These are phyloP conservation scores for Xylaria flabelliformis DNA, from an alignment of 495 filamentous ascomycete genomes.

Conservation along the genomic window DNA sequence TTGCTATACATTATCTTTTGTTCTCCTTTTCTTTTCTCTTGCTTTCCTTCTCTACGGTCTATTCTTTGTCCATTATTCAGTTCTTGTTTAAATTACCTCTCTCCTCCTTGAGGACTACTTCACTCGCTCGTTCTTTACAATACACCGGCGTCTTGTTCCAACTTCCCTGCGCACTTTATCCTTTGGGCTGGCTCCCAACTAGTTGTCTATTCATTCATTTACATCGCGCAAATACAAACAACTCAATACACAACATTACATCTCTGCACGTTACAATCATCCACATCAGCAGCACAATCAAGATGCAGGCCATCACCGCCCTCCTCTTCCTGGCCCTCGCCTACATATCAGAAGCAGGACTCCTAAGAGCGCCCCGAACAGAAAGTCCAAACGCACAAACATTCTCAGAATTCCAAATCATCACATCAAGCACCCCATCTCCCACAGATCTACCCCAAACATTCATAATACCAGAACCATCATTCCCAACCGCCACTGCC, in stretches of 20 bases:
- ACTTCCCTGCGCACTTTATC: not conserved
- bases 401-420: not conserved
- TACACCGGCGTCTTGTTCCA: not conserved
- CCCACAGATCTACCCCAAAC: not conserved
- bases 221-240: not conserved
- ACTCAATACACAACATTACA: not conserved
- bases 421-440: not conserved
- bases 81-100: not conserved
- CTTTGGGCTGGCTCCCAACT: conserved; percentile 9
- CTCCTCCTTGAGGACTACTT: not conserved
- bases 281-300: not conserved
- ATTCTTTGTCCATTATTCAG: conserved; percentile 3
- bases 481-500: not conserved
- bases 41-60: not conserved
- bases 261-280: not conserved
- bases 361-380: not conserved
- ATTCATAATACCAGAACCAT: conserved; percentile 10
- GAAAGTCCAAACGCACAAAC: not conserved
- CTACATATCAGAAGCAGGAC: conserved; percentile 24
- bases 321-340: conserved; percentile 30
- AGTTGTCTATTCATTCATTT: not conserved
- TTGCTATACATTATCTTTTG: not conserved
- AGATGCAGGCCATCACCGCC: conserved; percentile 28
- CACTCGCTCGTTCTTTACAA: not conserved
- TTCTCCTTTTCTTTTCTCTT: not conserved